Evolutionary conservation across 768 basidiomycete genomes (phyloP).

Genomic region (Trametes cingulata): DNA sequence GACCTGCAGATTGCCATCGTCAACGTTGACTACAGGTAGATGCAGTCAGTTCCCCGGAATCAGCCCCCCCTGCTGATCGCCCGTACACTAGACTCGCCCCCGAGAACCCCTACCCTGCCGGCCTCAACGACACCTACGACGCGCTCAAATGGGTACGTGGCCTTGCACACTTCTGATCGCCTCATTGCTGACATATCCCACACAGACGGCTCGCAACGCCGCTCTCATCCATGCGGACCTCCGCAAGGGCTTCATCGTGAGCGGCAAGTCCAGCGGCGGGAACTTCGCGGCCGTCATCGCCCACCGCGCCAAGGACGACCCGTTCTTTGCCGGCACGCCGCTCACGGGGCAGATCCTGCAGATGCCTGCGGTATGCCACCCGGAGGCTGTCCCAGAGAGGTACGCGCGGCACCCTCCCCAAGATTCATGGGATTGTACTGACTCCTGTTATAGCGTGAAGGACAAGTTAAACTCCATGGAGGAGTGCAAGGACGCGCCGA

Average conservation of each 20-base stretch:
- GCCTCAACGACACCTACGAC: conserved; percentile 25
- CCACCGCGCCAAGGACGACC: conserved; percentile 25
- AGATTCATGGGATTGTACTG: background rate
- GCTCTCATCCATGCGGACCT: conserved; percentile 16
- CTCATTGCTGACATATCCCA: background rate
- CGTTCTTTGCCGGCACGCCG: conserved; percentile 14
- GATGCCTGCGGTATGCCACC: conserved; percentile 23
- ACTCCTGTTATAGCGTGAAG: conserved; percentile 17
- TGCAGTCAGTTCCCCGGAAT: background rate
- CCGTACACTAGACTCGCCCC: conserved; percentile 25
- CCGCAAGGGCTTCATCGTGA: conserved; percentile 27
- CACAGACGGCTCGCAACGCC: background rate
- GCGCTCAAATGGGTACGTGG: conserved; percentile 28
- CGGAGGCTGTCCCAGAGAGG: conserved; percentile 22
- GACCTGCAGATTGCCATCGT: conserved; percentile 24
- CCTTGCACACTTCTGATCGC: too few relatives aligned
- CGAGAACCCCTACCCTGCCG: conserved; percentile 28
- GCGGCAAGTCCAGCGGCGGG: conserved; percentile 27
- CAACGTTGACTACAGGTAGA: conserved; percentile 20
- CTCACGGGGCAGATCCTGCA: conserved; percentile 30
- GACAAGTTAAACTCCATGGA: conserved; percentile 25
- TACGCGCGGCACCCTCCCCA: background rate
- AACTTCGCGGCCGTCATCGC: conserved; percentile 24
- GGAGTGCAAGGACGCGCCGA: conserved; percentile 24
- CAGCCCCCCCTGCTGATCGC: background rate